Percentiles rank a stretch among this genome's conserved stretches.
Evolutionary conservation across 2,329 filamentous ascomycete species (phyloP).

Genomic region (Epichloe gansuensis): DNA sequence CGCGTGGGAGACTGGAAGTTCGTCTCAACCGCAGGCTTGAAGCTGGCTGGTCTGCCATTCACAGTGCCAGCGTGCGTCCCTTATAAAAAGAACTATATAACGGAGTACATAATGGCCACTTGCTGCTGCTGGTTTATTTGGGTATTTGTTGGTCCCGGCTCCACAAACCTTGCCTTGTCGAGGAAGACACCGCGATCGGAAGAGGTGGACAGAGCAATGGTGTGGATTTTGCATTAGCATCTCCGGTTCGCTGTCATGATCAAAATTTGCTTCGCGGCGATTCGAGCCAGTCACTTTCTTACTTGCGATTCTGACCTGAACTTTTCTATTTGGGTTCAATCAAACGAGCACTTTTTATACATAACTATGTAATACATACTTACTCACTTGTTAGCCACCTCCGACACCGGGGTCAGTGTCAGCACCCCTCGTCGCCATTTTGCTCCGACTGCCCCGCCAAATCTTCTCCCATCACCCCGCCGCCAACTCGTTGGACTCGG

Average conservation of each 20-base stretch:
- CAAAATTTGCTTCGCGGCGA: too few species aligned
- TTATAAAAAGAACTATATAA: too few species aligned
- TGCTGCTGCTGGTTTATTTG: not conserved
- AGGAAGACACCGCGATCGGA: not conserved
- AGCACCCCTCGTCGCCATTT: not conserved
- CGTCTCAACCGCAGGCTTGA: too few species aligned
- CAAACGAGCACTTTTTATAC: too few species aligned
- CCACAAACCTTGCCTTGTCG: not conserved
- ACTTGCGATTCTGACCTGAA: too few species aligned
- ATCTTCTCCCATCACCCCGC: constrained; percentile 4
- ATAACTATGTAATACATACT: not conserved
- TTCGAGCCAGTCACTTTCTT: too few species aligned
- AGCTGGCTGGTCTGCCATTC: too few species aligned
- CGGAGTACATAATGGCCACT: not conserved
- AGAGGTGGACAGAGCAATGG: not conserved
- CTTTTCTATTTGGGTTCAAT: too few species aligned
- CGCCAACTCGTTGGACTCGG: not conserved
- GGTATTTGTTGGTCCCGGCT: not conserved
- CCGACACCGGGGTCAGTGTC: not conserved
- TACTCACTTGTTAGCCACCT: not conserved
- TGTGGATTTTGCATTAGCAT: not conserved
- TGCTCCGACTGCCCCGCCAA: constrained; percentile 6
- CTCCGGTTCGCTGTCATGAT: not conserved
- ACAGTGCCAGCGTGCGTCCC: too few species aligned
- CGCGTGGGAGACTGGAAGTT: too few species aligned